These are phyloP conservation scores for Erysimum pusillum DNA, from an alignment of 441 rosid genomes.

Conservation along the genomic window DNA sequence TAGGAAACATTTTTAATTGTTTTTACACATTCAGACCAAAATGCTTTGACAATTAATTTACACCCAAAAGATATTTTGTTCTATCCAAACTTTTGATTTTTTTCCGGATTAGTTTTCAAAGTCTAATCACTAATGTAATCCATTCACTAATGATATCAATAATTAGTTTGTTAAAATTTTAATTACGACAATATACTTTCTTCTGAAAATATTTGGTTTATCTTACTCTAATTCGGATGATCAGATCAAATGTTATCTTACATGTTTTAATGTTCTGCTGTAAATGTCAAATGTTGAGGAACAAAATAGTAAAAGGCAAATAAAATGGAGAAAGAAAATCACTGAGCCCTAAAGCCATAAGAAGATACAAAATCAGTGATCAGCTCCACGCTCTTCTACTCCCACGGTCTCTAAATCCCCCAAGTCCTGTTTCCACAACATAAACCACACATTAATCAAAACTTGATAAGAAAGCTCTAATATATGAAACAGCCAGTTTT, in stretches of 20 bases:
- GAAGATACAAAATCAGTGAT: constrained; percentile 24
- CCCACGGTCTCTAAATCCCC: constrained; percentile 84
- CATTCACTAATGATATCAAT: background rate
- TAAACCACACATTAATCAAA: background rate
- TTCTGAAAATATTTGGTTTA: background rate
- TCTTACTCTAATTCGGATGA: constrained; percentile 20
- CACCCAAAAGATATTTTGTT: background rate
- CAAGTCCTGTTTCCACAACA: constrained; percentile 54
- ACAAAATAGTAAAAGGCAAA: background rate
- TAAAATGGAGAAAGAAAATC: constrained; percentile 21
- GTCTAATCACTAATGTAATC: too few species aligned
- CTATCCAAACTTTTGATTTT: too few species aligned
- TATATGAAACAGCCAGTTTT: background rate
- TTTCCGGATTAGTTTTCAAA: too few species aligned
- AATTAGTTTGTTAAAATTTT: background rate
- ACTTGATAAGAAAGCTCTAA: background rate
- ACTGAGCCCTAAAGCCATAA: constrained; percentile 39
- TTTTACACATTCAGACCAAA: background rate
- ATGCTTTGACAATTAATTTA: background rate
- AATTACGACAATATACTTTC: background rate
- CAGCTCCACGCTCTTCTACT: constrained; percentile 73
- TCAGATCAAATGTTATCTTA: constrained; percentile 41
- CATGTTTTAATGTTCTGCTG: constrained; percentile 9
- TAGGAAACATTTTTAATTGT: background rate
- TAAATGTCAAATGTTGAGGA: constrained; percentile 25